Evolutionary conservation across 805 yeast genomes (phyloP), one percentile per base, ranked within the genome.

Genomic region (Blastobotrys mokoenaii): DNA sequence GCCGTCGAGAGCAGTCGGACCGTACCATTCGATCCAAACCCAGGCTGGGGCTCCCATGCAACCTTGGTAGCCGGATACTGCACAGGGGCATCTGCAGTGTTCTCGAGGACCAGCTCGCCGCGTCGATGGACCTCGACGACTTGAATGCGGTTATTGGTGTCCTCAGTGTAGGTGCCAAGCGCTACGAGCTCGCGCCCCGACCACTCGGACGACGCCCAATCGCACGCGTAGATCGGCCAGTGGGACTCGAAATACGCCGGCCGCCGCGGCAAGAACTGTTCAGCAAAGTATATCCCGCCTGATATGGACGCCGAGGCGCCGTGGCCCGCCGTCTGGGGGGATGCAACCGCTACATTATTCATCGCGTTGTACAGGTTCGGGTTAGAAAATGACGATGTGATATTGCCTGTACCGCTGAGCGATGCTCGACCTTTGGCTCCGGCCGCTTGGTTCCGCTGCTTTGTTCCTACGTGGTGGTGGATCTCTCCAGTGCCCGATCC

Each of bases 101-200:
- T 67, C 27, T 62, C 63, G 48, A 80, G 72, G 11, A 16, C 22
- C 62, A 44, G 40, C 41, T 65, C 68, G 10, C 34, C 6, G 8
- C 36, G 31, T 8, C 48, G 52, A 6, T 44, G 38, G 10, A 61
- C 55, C 20, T 53, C 49, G n/a, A 61, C 44, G n/a, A 64, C 51
- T 42, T 59, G 52, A 27, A 88, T 60, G 52, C 76, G 76, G 63
- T 89, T 89, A 35, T 71, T 67, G 22, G 78, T 68, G 42, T 86
- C 95, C 61, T 89, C 97, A 47, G 84, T 75, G 59, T 79, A 86
- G 0, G 95, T 75, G n/a, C 81, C 72, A n/a, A 82, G 59, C 0
- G 86, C 93, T 6, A 84, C 63, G 40, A 71, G 66, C 7, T 79
- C 80, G 9, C 57, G 48, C 2, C 68, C 69, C 2, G 67, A 59